Base-by-base conservation (phyloP, 192 early-diverging fungal species). In the Linnemannia schmuckeri region DNA sequence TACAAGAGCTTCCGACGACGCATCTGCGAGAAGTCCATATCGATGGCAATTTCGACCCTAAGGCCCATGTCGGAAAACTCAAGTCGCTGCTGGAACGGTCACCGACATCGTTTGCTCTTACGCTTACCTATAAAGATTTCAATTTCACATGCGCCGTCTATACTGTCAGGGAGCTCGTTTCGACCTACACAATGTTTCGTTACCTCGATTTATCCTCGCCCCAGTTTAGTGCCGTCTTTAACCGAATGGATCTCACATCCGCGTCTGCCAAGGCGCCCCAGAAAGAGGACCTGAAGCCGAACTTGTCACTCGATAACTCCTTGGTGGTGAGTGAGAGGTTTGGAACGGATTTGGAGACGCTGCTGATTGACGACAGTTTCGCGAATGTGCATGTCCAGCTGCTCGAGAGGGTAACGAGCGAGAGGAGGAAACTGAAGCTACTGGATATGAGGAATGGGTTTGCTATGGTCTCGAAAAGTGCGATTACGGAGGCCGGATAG, bases 361-460 rank as follows among this genome's bases (percentile, higher is more conserved):
- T 78, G 66, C 5, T 70, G 47, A 70, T 78, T 40, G 76, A 78
- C 46, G 76, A 78, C 40, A 68, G 17, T 17, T 70, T 78, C 41
- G 17, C 52, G 33, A 47, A 78, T 40, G 76, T 70, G 18, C 76
- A 78, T 49, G 30, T 68, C 38, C 13, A 18, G 7, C 17, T 47
- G 8, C 18, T 78, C 15, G 76, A 78, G 35, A 41, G 30, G 66
- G 27, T 66, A 1, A 78, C 76, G 30, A 41, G 46, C 6, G 76
- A 78, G 33, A 22, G 68, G 40, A 41, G 66, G 6, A 68, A 52
- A 37, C 76, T 78, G 20, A 70, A 69, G 76, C 30, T 78, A 66
- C n/a, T 78, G 6, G 76, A 78, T 44, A 78, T 78, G 76, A 52
- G 47, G 40, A 70, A 70, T 17, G 76, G 68, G 7, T 78, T 78